Evolutionary conservation across 306 rosid species (phyloP), one percentile per base, ranked within the genome.

Genomic region (Cucurbita pepo): DNA sequence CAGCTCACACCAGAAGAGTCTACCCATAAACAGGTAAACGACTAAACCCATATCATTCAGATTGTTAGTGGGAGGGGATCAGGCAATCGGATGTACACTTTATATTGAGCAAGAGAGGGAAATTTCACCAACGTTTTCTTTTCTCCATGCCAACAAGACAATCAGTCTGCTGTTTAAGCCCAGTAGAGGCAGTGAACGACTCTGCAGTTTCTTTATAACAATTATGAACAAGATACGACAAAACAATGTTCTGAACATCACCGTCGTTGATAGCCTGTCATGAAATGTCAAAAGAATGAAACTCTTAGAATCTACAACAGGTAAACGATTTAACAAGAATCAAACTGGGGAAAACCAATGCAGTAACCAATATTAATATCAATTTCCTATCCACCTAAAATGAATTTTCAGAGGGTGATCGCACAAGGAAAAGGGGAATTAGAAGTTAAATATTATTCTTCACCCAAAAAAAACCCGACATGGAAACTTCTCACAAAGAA

Each of bases 171-270:
- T 85, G 89, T 80, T 87, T 89, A 87, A 71, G 87, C 77, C 91
- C 94, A 5, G 97, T 82, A 74, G 87, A 82, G 40, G 81, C 72
- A 76, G 85, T 85, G 79, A 91, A 91, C 64, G 97, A 83, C 82
- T 89, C 94, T 72, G 80, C 84, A 10, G 96, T 83, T 69, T 89
- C 97, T 74, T 89, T 88, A 63, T 82, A 86, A 78, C 97, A 91
- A 75, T 91, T 91, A 61, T 91, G 97, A 67, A 91, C 87, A 57
- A 91, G 97, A 81, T 91, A 91, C 65, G 97, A 89, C 51, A 86
- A 79, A 69, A 91, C 91, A 79, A 89, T 76, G 48, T 53, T 85
- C 79, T 86, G 86, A 61, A 85, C 71, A 78, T 89, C 97, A 75
- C 82, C 80, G 56, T 92, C 97, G 3, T 77, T 82, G 72, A 88